A percentile compares a stretch with the other conserved stretches of the same genome.
Evolutionary conservation across 2,329 filamentous ascomycete genomes (phyloP).

Genomic region (Microdochium nivale): DNA sequence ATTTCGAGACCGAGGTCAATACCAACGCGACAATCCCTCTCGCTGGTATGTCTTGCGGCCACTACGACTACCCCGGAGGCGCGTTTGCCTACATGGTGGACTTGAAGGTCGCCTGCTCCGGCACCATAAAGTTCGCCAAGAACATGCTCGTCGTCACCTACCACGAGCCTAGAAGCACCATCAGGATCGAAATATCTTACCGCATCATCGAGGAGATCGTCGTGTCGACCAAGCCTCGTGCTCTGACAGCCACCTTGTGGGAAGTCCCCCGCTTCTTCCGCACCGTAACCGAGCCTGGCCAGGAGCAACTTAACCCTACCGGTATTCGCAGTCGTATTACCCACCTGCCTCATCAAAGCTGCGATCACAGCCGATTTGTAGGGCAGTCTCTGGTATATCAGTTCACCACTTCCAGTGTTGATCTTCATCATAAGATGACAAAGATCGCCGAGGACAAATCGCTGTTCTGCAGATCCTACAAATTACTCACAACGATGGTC

Average conservation of each 20-base stretch:
- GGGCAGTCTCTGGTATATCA: slow-evolving; percentile 37
- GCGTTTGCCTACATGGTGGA: slow-evolving; percentile 35
- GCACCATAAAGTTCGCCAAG: slow-evolving; percentile 32
- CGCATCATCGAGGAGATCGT: slow-evolving; percentile 38
- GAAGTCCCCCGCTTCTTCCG: slow-evolving; percentile 42
- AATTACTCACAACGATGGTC: not conserved
- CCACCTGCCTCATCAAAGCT: slow-evolving; percentile 14
- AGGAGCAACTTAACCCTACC: slow-evolving; percentile 5
- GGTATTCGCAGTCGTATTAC: slow-evolving; percentile 19
- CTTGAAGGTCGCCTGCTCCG: slow-evolving; percentile 21
- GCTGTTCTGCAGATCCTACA: slow-evolving; percentile 4
- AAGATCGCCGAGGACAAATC: slow-evolving; percentile 15
- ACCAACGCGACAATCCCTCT: slow-evolving; percentile 10
- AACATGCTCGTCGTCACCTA: slow-evolving; percentile 30
- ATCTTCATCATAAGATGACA: slow-evolving; percentile 20
- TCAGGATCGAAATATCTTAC: slow-evolving; percentile 39
- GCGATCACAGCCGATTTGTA: slow-evolving; percentile 22
- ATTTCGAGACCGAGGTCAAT: slow-evolving; percentile 9
- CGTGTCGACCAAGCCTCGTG: slow-evolving; percentile 20
- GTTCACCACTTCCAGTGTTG: slow-evolving; percentile 15
- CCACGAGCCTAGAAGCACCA: slow-evolving; percentile 1
- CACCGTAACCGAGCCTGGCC: slow-evolving; percentile 3
- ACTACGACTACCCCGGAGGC: slow-evolving; percentile 30
- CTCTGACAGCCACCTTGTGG: slow-evolving; percentile 40
- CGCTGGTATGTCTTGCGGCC: slow-evolving; percentile 32